A percentile compares a stretch with the other conserved stretches of the same genome.
Conservation (phyloP, 768 basidiomycete species). For the Lanmaoa pseudosensibilis region DNA sequence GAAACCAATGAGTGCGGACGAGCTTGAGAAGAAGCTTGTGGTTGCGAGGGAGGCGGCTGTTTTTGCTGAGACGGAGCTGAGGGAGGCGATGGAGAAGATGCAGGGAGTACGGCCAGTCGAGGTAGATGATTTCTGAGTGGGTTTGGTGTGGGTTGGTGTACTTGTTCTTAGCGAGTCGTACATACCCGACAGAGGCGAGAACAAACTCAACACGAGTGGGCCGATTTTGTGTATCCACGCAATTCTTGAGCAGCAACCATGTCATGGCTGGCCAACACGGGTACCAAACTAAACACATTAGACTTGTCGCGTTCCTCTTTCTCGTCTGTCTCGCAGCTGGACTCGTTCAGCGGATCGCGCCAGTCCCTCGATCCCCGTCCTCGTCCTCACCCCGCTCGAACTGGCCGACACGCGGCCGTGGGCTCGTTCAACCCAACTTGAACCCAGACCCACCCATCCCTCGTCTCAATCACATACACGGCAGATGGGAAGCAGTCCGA, state of each 20-base stretch:
- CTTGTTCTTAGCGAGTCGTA: not conserved
- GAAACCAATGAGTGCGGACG: conserved; percentile 61
- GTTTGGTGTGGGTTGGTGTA: not conserved
- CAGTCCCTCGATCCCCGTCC: not conserved
- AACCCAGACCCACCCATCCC: not conserved
- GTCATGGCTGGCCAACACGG: conserved; percentile 22
- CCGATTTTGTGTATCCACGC: too few species aligned
- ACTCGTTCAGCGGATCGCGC: conserved; percentile 17
- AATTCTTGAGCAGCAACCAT: conserved; percentile 9
- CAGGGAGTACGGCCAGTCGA: conserved; percentile 53
- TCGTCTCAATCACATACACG: conserved; percentile 19
- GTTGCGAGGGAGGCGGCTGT: conserved; percentile 71
- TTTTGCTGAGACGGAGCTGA: conserved; percentile 72
- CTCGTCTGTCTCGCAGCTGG: conserved; percentile 25
- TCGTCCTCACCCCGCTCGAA: not conserved
- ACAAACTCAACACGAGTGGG: too few species aligned
- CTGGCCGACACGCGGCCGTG: not conserved
- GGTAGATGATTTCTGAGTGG: conserved; percentile 33
- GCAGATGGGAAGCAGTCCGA: conserved; percentile 36
- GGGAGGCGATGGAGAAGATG: conserved; percentile 71
- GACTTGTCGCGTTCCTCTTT: conserved; percentile 21
- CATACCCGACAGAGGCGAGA: not conserved
- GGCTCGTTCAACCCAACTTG: not conserved
- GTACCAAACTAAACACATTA: conserved; percentile 13
- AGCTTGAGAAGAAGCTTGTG: conserved; percentile 71